A percentile compares a stretch with the other conserved stretches of the same genome.
Evolutionary conservation across 2,329 filamentous ascomycete species (phyloP).

Genomic region (Monilinia fructigena): DNA sequence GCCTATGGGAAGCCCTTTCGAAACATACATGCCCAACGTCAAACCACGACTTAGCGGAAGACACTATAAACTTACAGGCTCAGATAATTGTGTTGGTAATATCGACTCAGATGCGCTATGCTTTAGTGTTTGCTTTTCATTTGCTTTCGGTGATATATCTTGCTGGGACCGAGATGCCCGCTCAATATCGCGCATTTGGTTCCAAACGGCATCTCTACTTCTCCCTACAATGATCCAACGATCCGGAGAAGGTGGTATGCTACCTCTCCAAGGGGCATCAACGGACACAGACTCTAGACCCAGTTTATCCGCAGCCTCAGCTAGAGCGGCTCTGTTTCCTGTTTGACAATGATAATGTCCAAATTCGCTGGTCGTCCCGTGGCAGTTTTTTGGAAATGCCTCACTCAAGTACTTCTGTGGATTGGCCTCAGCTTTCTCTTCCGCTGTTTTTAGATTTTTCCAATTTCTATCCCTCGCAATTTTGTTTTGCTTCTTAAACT

Average conservation of each 20-base stretch:
- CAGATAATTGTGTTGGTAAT: not conserved
- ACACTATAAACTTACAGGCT: conserved; percentile 1
- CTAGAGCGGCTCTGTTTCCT: conserved; percentile 18
- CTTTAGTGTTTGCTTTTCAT: conserved; percentile 14
- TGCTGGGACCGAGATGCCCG: conserved; percentile 22
- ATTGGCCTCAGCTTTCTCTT: conserved; percentile 27
- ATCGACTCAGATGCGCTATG: not conserved
- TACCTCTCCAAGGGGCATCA: conserved; percentile 25
- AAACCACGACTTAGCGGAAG: not conserved
- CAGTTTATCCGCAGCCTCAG: conserved; percentile 22
- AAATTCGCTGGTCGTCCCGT: conserved; percentile 28
- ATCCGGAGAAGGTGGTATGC: conserved; percentile 25
- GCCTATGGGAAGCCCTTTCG: not conserved
- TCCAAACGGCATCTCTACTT: conserved; percentile 28
- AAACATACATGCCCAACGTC: not conserved
- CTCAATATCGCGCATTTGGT: conserved; percentile 29
- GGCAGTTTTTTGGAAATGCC: conserved; percentile 26
- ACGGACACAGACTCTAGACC: conserved; percentile 25
- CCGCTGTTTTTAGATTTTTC: conserved; percentile 23
- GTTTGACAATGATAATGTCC: conserved; percentile 28
- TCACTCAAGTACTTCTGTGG: conserved; percentile 25
- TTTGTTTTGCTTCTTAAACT: conserved; percentile 26
- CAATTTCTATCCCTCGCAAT: conserved; percentile 22
- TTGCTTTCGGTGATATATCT: conserved; percentile 3
- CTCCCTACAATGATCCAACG: conserved; percentile 29